Conservation (phyloP, 2,329 filamentous ascomycete genomes). For the Nemania sp. region DNA sequence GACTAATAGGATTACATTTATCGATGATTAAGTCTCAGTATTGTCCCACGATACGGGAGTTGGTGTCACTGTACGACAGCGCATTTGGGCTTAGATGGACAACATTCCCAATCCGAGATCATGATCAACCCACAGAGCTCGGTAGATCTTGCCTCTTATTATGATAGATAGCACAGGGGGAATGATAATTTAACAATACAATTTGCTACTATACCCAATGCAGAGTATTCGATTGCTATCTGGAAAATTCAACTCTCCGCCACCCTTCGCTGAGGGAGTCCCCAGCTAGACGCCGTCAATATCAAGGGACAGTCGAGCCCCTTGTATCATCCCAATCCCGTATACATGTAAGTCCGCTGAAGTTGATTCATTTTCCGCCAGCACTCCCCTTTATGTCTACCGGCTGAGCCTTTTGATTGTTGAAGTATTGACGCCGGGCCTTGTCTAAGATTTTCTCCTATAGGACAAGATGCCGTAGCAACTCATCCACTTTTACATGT, state of each 20-base stretch:
- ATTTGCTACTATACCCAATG: background rate
- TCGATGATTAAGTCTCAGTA: too few species aligned
- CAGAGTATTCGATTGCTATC: background rate
- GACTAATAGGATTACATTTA: too few species aligned
- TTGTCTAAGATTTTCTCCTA: background rate
- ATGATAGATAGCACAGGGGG: background rate
- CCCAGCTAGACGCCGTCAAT: background rate
- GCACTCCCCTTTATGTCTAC: conserved; percentile 14
- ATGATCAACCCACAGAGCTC: too few species aligned
- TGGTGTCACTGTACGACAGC: too few species aligned
- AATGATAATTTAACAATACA: background rate
- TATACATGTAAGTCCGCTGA: conserved; percentile 20
- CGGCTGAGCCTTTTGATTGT: conserved; percentile 22
- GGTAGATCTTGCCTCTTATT: too few species aligned
- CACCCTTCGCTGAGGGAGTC: background rate
- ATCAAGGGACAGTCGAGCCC: background rate
- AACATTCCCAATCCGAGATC: too few species aligned
- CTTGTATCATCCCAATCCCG: background rate
- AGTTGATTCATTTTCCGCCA: conserved; percentile 33
- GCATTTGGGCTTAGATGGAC: too few species aligned
- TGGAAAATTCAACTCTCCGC: background rate
- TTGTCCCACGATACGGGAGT: too few species aligned
- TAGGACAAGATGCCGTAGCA: background rate
- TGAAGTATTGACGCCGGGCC: conserved; percentile 25
- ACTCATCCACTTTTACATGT: background rate